phyloP scores from a whole-genome alignment of 2,329 filamentous ascomycete species.

The Blumeria hordei region DNA sequence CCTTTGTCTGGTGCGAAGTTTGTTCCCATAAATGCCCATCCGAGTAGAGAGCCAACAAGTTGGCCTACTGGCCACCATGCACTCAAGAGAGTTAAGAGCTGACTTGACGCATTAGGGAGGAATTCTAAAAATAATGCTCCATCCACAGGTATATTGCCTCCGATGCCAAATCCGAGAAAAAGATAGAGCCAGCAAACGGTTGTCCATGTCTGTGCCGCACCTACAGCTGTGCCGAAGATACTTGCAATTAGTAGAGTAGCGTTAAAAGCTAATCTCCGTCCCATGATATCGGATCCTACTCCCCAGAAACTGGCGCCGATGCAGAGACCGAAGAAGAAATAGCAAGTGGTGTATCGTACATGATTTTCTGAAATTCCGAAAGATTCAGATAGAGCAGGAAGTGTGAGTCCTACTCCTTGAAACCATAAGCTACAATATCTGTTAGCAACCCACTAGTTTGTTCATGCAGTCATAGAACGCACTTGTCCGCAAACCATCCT shows the following conservation, averaged over 20 bases:
- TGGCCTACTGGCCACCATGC: slow-evolving; percentile 76
- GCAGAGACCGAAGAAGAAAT: slow-evolving; percentile 53
- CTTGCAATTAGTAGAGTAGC: slow-evolving; percentile 50
- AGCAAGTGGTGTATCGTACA: slow-evolving; percentile 60
- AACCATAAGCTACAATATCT: slow-evolving; percentile 37
- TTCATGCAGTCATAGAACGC: not conserved
- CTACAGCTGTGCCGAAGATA: slow-evolving; percentile 47
- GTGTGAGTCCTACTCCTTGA: slow-evolving; percentile 54
- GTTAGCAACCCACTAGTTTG: not conserved
- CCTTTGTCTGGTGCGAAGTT: slow-evolving; percentile 30
- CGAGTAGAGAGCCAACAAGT: slow-evolving; percentile 43
- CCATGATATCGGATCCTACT: slow-evolving; percentile 51
- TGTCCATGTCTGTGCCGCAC: slow-evolving; percentile 43
- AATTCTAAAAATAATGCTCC: slow-evolving; percentile 69
- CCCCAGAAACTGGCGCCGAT: slow-evolving; percentile 65
- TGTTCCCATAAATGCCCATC: slow-evolving; percentile 50
- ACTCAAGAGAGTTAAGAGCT: slow-evolving; percentile 54
- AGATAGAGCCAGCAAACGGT: slow-evolving; percentile 34
- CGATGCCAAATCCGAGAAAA: slow-evolving; percentile 41
- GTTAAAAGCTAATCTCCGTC: slow-evolving; percentile 63
- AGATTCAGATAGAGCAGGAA: slow-evolving; percentile 50
- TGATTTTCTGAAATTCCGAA: slow-evolving; percentile 46
- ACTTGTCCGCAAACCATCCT: slow-evolving; percentile 23
- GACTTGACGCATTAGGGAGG: slow-evolving; percentile 47
- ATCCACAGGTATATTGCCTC: slow-evolving; percentile 57